Percentiles rank a stretch among this genome's conserved stretches.
Conservation (phyloP, 2,329 filamentous ascomycete species). For the Paecilomyces niveus region DNA sequence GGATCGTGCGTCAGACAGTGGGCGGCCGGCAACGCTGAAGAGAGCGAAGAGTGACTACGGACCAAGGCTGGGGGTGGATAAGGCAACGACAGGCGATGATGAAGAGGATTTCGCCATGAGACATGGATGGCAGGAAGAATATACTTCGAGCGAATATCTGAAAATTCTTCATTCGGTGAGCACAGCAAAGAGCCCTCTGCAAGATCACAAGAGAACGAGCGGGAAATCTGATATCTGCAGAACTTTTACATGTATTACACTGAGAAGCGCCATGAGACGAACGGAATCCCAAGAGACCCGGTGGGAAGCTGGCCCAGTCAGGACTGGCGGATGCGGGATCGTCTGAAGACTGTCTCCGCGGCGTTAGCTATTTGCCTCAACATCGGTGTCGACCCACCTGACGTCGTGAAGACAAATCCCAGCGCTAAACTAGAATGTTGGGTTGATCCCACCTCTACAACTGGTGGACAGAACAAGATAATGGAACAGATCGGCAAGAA, state of each 20-base stretch:
- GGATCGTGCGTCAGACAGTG: constrained; percentile 23
- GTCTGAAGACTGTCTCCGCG: constrained; percentile 92
- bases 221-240: constrained; percentile 40
- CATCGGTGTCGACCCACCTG: constrained; percentile 93
- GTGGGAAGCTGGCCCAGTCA: constrained; percentile 55
- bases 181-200: constrained; percentile 4
- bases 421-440: constrained; percentile 93
- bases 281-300: constrained; percentile 68
- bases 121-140: constrained; percentile 89
- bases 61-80: constrained; percentile 29
- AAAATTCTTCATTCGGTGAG: constrained; percentile 73
- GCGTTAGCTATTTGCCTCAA: constrained; percentile 92
- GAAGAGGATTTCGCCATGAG: constrained; percentile 55
- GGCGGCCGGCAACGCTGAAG: constrained; percentile 30
- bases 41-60: constrained; percentile 50
- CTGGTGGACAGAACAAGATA: constrained; percentile 67
- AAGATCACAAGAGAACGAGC: neutral
- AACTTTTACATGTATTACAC: constrained; percentile 99
- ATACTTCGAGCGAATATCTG: constrained; percentile 83
- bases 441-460: constrained; percentile 81
- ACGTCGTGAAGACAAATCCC: constrained; percentile 91
- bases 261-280: constrained; percentile 94
- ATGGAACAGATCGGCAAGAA: constrained; percentile 94
- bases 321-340: constrained; percentile 96
- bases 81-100: constrained; percentile 27